Evolutionary conservation across 2,329 filamentous ascomycete species (phyloP).

Genomic region (Alternaria incomplexa): DNA sequence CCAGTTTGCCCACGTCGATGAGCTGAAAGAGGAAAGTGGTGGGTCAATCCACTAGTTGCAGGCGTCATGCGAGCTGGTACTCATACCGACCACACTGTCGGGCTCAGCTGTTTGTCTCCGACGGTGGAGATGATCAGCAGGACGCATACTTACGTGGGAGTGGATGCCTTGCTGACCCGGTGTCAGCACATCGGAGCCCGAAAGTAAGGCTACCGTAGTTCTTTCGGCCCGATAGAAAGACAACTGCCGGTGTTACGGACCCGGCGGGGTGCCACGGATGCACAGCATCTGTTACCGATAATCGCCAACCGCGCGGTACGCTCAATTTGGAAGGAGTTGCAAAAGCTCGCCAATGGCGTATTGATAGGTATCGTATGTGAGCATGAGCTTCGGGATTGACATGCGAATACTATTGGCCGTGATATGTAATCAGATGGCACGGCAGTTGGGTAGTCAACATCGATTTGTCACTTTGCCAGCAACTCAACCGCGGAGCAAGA

Average conservation of each 20-base stretch:
- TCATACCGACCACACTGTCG: neutral
- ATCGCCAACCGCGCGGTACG: neutral
- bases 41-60: neutral
- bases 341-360: neutral
- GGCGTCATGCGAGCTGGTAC: neutral
- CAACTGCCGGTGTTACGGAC: neutral
- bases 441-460: no score
- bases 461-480: neutral
- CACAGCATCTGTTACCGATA: neutral
- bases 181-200: neutral
- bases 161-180: neutral
- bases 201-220: neutral
- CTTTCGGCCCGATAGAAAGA: neutral
- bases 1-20: neutral
- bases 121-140: neutral
- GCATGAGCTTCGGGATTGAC: neutral
- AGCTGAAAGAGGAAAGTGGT: neutral
- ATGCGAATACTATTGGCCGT: neutral
- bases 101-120: neutral
- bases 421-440: neutral
- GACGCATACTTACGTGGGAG: neutral
- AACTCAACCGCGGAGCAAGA: neutral
- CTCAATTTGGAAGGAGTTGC: neutral
- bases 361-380: neutral
- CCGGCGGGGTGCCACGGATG: neutral